phyloP scores from a whole-genome alignment of 768 basidiomycete species.

The Candolleomyces eurysporus region DNA sequence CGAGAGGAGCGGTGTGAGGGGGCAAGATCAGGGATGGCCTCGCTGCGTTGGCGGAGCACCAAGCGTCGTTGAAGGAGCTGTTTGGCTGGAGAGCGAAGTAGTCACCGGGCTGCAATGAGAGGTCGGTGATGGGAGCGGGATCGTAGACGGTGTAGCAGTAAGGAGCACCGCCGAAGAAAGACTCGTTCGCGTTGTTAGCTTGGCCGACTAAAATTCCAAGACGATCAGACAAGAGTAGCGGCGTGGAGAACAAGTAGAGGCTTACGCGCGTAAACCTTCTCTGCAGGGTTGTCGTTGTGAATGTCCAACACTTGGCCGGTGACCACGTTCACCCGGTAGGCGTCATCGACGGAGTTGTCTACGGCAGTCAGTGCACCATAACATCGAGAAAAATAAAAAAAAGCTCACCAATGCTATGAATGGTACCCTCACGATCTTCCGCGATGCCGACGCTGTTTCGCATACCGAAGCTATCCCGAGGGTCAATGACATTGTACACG shows the following conservation, averaged over 20 bases:
- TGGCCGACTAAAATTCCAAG: conserved; percentile 9
- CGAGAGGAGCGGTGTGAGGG: conserved; percentile 16
- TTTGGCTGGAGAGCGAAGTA: conserved; percentile 17
- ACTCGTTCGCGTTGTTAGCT: conserved; percentile 1
- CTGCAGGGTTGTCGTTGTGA: conserved; percentile 16
- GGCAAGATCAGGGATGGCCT: conserved; percentile 11
- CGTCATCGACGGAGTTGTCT: conserved; percentile 16
- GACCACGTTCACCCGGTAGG: conserved; percentile 7
- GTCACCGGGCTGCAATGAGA: conserved; percentile 11
- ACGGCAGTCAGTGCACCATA: background rate
- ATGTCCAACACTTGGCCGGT: conserved; percentile 12
- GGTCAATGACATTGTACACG: background rate
- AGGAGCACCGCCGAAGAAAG: conserved; percentile 13
- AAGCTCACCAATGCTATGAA: conserved; percentile 10
- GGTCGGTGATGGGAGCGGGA: conserved; percentile 10
- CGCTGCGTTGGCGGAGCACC: conserved; percentile 12
- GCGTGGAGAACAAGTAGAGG: background rate
- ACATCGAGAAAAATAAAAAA: background rate
- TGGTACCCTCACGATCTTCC: conserved; percentile 14
- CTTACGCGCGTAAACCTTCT: conserved; percentile 14
- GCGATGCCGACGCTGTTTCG: conserved; percentile 16
- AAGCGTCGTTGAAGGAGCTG: conserved; percentile 11
- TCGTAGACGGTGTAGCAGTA: conserved; percentile 17
- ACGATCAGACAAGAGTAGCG: background rate
- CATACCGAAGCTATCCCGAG: conserved; percentile 9